Base-by-base conservation (phyloP, 306 rosid species). In the Quercus rubra region DNA sequence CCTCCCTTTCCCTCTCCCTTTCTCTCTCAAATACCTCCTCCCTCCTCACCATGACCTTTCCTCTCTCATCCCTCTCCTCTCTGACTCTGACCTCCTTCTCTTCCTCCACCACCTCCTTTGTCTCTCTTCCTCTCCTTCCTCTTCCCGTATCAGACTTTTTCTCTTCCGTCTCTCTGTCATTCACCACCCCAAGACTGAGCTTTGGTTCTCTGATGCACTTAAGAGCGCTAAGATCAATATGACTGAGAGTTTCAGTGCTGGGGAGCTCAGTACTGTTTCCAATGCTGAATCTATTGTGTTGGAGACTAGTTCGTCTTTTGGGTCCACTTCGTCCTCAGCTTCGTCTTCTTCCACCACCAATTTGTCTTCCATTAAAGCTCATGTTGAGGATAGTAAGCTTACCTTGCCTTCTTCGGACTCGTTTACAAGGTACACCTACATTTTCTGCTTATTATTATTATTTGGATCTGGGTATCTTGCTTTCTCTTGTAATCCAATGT, bases 141-240 rank as follows among this genome's bases (percentile, higher is more conserved):
- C 79, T 17, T 77, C 87, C 41, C 88, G 91, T 33, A 80, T 91
- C 76, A 78, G 94, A 70, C 64, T 88, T 70, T 90, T 88, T 55
- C 20, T 90, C 73, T 88, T 90, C 56, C 76, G 71, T 20, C 6
- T 59, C 4, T 74, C 82, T n/a, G 82, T 74, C 14, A 73, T 85
- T 19, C 78, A 73, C 51, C 92, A 87, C 41, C 92, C 90, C n/a
- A 88, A 86, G 68, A 84, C 92, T 0, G 92, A 90, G 84, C 59
- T 88, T 9, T 90, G 94, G 94, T 88, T 88, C 81, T 75, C 64
- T 57, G 94, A 88, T 70, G 91, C 90, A 59, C 84, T 90, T 13
- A 85, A 86, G 74, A 58, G 87, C n/a, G 84, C 89, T 3, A 74
- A 77, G 84, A 79, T 86, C 13, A 58, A 4, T 17, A 19, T n/a